A percentile compares a stretch with the other conserved stretches of the same genome.
These are phyloP conservation scores for Penicillium sp. DNA, from an alignment of 2,329 filamentous ascomycete species.

Conservation along the genomic window DNA sequence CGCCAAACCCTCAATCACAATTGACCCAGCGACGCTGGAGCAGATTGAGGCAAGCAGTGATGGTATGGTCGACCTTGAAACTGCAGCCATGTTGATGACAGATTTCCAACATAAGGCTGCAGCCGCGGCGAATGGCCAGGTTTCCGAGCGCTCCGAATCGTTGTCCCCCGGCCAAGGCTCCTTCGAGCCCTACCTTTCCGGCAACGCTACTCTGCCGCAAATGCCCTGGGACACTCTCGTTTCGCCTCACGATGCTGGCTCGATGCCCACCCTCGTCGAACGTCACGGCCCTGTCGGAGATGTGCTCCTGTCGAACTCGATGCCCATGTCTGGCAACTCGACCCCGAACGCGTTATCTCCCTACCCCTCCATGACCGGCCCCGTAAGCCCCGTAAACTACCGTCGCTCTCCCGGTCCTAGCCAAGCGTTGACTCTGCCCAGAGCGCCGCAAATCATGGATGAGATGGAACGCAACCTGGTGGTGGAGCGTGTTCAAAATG, in stretches of 20 bases:
- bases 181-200: slow-evolving; percentile 72
- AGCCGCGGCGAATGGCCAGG: slow-evolving; percentile 57
- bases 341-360: slow-evolving; percentile 75
- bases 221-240: slow-evolving; percentile 92
- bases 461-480: slow-evolving; percentile 86
- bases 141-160: slow-evolving; percentile 54
- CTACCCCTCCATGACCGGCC: slow-evolving; percentile 66
- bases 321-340: slow-evolving; percentile 66
- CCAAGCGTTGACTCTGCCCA: slow-evolving; percentile 64
- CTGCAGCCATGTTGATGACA: slow-evolving; percentile 96
- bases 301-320: slow-evolving; percentile 69
- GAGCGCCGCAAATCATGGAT: slow-evolving; percentile 75
- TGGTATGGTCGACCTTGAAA: slow-evolving; percentile 91
- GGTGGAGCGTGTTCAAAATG: slow-evolving; percentile 78
- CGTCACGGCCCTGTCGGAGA: slow-evolving; percentile 61
- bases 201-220: slow-evolving; percentile 77
- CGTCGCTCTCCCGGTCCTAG: slow-evolving; percentile 68
- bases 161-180: slow-evolving; percentile 71
- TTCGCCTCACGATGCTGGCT: slow-evolving; percentile 61
- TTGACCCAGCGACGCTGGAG: slow-evolving; percentile 84
- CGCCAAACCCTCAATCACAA: slow-evolving; percentile 73
- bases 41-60: slow-evolving; percentile 91
- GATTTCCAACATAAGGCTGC: slow-evolving; percentile 97
- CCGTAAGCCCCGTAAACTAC: slow-evolving; percentile 68
- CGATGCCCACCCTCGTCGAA: slow-evolving; percentile 68